Percentiles rank a stretch among this genome's conserved stretches.
These are phyloP conservation scores for Macrotyloma uniflorum DNA, from an alignment of 306 rosid species.

Conservation along the genomic window DNA sequence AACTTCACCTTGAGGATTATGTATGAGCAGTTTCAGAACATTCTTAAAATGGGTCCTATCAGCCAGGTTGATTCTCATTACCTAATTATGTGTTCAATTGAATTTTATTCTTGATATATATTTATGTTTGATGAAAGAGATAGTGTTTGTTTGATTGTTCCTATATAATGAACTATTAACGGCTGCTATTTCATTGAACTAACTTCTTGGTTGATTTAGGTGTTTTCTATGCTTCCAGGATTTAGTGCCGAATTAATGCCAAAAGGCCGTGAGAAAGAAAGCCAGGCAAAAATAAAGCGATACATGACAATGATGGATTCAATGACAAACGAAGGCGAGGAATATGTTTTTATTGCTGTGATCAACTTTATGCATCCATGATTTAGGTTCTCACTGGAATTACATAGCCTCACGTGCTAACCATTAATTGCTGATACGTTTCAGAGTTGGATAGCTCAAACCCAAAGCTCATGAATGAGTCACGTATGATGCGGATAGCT, in stretches of 20 bases:
- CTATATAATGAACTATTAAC: background rate
- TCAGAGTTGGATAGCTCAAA: conserved; percentile 85
- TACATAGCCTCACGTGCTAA: background rate
- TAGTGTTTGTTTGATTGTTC: conserved; percentile 2
- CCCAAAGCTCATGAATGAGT: conserved; percentile 74
- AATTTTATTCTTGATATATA: background rate
- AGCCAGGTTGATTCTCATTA: conserved; percentile 55
- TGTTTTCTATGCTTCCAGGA: conserved; percentile 86
- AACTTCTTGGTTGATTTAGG: conserved; percentile 47
- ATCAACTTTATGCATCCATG: background rate
- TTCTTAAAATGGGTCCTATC: conserved; percentile 86
- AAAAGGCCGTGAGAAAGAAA: conserved; percentile 89
- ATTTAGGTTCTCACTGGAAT: background rate
- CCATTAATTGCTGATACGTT: conserved; percentile 31
- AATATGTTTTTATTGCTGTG: conserved; percentile 14
- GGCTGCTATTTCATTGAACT: conserved; percentile 28
- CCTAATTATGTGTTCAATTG: conserved; percentile 15
- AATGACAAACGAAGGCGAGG: conserved; percentile 87
- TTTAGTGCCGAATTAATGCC: conserved; percentile 81
- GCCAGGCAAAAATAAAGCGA: conserved; percentile 84
- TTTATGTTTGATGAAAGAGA: background rate
- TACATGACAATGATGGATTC: conserved; percentile 99
- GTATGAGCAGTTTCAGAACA: conserved; percentile 83
- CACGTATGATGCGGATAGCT: conserved; percentile 77
- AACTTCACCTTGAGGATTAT: conserved; percentile 83